These are phyloP conservation scores for Pestalotiopsis sp. DNA, from an alignment of 2,329 filamentous ascomycete species.

Conservation along the genomic window DNA sequence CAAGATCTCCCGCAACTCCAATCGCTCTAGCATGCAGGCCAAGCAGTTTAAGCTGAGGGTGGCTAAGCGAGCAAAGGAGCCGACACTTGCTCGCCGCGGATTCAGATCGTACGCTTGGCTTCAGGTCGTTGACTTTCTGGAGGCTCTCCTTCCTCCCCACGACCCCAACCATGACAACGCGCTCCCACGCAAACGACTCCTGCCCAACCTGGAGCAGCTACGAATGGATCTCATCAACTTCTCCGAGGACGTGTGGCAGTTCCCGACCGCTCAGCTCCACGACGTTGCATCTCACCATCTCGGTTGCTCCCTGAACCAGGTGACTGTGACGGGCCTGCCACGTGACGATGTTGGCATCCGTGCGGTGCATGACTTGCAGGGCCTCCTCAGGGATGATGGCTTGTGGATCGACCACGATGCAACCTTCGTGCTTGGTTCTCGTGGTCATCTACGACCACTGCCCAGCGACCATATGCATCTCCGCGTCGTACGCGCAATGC, in stretches of 20 bases:
- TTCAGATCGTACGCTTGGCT: constrained; percentile 59
- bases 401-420: constrained; percentile 50
- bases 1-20: constrained; percentile 44
- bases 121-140: constrained; percentile 55
- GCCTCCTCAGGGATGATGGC: constrained; percentile 56
- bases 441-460: constrained; percentile 41
- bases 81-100: constrained; percentile 49
- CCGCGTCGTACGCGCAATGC: constrained; percentile 47
- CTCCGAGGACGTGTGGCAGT: constrained; percentile 45
- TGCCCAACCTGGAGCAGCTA: constrained; percentile 49
- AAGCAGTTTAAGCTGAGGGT: constrained; percentile 45
- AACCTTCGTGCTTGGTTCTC: constrained; percentile 41
- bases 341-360: constrained; percentile 51
- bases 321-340: constrained; percentile 55
- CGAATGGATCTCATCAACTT: constrained; percentile 61
- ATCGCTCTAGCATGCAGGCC: constrained; percentile 38
- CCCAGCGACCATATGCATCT: constrained; percentile 37
- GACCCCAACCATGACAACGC: constrained; percentile 39
- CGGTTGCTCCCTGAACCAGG: constrained; percentile 54
- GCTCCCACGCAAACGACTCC: constrained; percentile 38
- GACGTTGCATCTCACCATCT: constrained; percentile 57
- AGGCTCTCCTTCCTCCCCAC: constrained; percentile 52
- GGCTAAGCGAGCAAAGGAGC: constrained; percentile 45
- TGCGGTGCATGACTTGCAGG: constrained; percentile 49
- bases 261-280: constrained; percentile 50